Percentiles rank a stretch among this genome's conserved stretches.
phyloP scores from a whole-genome alignment of 2,329 filamentous ascomycete species.

The Corinectria fuckeliana region DNA sequence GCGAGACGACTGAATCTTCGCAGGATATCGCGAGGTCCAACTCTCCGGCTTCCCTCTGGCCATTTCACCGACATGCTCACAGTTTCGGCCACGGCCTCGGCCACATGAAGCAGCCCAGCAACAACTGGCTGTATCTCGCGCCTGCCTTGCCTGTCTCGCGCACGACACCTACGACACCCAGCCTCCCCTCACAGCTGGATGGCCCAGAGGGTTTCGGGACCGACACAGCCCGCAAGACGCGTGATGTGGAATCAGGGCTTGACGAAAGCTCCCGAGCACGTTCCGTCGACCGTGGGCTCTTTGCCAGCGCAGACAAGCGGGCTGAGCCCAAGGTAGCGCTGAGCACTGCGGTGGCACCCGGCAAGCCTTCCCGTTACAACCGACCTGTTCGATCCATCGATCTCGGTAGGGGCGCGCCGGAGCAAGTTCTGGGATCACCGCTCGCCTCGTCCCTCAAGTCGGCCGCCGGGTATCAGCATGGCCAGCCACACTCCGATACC shows the following conservation, averaged over 20 bases:
- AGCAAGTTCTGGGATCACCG: slow-evolving; percentile 43
- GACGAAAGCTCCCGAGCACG: slow-evolving; percentile 62
- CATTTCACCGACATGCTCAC: slow-evolving; percentile 48
- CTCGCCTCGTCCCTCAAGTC: slow-evolving; percentile 48
- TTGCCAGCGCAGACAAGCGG: slow-evolving; percentile 68
- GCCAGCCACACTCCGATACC: slow-evolving; percentile 53
- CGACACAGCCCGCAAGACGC: slow-evolving; percentile 46
- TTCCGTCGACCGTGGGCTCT: slow-evolving; percentile 68
- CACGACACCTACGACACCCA: slow-evolving; percentile 46
- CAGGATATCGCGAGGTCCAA: slow-evolving; percentile 33
- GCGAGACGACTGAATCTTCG: slow-evolving; percentile 33
- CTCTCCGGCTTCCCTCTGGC: slow-evolving; percentile 37
- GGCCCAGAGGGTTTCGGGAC: slow-evolving; percentile 50
- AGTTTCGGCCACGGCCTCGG: slow-evolving; percentile 44
- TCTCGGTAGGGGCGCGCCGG: slow-evolving; percentile 39
- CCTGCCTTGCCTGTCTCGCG: slow-evolving; percentile 35
- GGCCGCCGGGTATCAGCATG: slow-evolving; percentile 49
- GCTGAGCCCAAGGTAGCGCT: slow-evolving; percentile 68
- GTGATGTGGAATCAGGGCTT: slow-evolving; percentile 45
- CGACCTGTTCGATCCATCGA: slow-evolving; percentile 56
- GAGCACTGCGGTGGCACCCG: slow-evolving; percentile 67
- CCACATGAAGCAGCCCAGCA: slow-evolving; percentile 5
- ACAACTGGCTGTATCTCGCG: slow-evolving; percentile 49
- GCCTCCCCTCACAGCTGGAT: slow-evolving; percentile 43
- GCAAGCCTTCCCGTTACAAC: slow-evolving; percentile 52